Base-by-base conservation (phyloP, 2,329 filamentous ascomycete species). In the Penicillium sp. region DNA sequence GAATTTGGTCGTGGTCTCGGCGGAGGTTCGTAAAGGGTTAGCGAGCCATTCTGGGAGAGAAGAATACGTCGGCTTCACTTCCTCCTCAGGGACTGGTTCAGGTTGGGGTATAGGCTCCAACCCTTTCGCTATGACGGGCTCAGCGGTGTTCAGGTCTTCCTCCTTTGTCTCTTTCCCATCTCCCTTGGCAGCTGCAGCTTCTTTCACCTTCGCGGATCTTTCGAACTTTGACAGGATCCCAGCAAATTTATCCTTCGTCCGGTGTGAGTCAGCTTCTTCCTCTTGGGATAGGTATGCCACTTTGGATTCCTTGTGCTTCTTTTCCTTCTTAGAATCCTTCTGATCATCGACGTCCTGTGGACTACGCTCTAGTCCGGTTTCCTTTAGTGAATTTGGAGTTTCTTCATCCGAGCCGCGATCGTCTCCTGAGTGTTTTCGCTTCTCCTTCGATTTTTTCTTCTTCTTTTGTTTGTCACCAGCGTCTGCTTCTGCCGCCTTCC, bases 1-100 rank as follows among this genome's bases (percentile, higher is more conserved):
- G 68, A 97, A 97, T 0, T 87, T 80, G 1, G 82, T 79, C 35
- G 81, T 85, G 9, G 84, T 83, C 5, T 86, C 83, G 8, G 87
- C 83, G 0, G 88, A 83, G 4, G 93, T 87, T 29, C 86, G 84
- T n/a, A 90, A 84, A 0, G 93, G 93, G 13, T 88, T 84, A 5
- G 90, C 87, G 13, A 97, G 83, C 94, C 94, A 98, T 3, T 83
- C 69, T 0, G 94, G 94, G 3, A 97, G 82, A 1, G 91, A 90
- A 31, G 92, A 89, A 75, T 92, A 93, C n/a, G 85, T 85, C 2
- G 90, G 87, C 57, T 84, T 84, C 55, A 85, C 83, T 1, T 81
- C 80, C 31, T 85, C 79, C 50, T 88, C 84, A 1, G 83, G 79
- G 1, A 87, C 82, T 0, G 85, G 86, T 56, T 75, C 73, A 21